Evolutionary conservation across 164 flowering plant species (phyloP).

Genomic region (Chloranthus sessilifolius): DNA sequence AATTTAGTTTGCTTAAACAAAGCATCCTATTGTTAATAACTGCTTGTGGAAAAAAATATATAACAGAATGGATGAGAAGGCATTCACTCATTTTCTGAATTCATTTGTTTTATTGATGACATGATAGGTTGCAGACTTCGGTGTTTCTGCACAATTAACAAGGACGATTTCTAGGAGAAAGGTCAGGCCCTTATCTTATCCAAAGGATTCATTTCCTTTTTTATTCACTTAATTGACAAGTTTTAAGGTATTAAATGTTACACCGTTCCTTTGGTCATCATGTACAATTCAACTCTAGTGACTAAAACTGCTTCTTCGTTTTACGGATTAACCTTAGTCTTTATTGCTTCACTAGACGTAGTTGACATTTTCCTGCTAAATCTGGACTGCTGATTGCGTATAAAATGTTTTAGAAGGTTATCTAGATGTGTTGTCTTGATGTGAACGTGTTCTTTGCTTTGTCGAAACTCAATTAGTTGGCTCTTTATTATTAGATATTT

Average conservation of each 20-base stretch:
- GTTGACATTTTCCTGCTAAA: neutral
- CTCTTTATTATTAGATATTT: too few species aligned
- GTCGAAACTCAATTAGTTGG: too few species aligned
- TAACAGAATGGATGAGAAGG: too few species aligned
- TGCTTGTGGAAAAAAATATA: too few species aligned
- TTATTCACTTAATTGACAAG: too few species aligned
- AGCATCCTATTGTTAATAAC: neutral
- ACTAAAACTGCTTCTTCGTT: neutral
- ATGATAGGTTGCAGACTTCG: constrained; percentile 93
- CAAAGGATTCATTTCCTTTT: neutral
- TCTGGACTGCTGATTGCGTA: neutral
- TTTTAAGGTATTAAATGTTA: too few species aligned
- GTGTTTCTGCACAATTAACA: constrained; percentile 96
- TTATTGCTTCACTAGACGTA: too few species aligned
- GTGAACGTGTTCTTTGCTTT: too few species aligned
- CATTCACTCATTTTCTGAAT: neutral
- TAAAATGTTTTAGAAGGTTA: neutral
- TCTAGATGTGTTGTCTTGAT: too few species aligned
- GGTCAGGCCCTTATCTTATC: constrained; percentile 32
- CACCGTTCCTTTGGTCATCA: too few species aligned
- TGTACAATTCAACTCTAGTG: too few species aligned
- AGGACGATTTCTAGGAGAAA: constrained; percentile 98
- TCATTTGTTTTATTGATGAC: neutral
- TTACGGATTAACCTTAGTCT: too few species aligned
- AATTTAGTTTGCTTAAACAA: neutral